phyloP scores from a whole-genome alignment of 495 filamentous ascomycete genomes.

The Talaromyces wortmannii region DNA sequence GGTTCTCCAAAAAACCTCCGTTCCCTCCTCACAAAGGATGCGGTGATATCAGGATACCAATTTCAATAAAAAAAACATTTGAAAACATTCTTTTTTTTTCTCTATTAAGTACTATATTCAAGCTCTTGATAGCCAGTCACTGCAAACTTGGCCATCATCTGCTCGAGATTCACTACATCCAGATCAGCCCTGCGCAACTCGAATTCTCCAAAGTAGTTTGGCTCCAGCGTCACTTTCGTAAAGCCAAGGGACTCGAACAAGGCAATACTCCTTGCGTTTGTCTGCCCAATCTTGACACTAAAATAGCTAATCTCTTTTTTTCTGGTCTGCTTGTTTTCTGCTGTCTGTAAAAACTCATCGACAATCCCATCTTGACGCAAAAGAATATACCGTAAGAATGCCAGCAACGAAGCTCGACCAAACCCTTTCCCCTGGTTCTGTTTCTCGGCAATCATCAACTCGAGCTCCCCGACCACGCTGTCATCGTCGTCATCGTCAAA shows the following conservation, averaged over 20 bases:
- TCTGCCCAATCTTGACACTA: slow-evolving; percentile 53
- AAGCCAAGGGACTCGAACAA: slow-evolving; percentile 58
- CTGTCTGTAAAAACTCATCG: slow-evolving; percentile 43
- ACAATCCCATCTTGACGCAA: slow-evolving; percentile 43
- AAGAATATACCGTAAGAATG: slow-evolving; percentile 62
- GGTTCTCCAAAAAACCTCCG: neutral
- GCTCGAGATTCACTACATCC: slow-evolving; percentile 13
- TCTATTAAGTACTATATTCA: slow-evolving; percentile 19
- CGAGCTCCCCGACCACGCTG: slow-evolving; percentile 62
- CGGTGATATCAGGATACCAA: neutral
- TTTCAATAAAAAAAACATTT: neutral
- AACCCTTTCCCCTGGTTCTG: slow-evolving; percentile 53
- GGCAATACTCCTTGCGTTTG: slow-evolving; percentile 47
- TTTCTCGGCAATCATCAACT: slow-evolving; percentile 77
- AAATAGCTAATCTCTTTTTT: slow-evolving; percentile 22
- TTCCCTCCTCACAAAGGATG: neutral
- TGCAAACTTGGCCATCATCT: slow-evolving; percentile 9
- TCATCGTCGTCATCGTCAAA: slow-evolving; percentile 36
- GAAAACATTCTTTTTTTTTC: slow-evolving; percentile 8
- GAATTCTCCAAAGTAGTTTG: slow-evolving; percentile 64
- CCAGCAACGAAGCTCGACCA: slow-evolving; percentile 56
- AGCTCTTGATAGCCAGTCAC: slow-evolving; percentile 33
- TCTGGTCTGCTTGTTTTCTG: neutral
- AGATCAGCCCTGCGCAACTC: slow-evolving; percentile 42
- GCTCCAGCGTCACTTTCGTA: slow-evolving; percentile 30